These are phyloP conservation scores for Shiraia sp. DNA, from an alignment of 2,329 filamentous ascomycete genomes.

Conservation along the genomic window DNA sequence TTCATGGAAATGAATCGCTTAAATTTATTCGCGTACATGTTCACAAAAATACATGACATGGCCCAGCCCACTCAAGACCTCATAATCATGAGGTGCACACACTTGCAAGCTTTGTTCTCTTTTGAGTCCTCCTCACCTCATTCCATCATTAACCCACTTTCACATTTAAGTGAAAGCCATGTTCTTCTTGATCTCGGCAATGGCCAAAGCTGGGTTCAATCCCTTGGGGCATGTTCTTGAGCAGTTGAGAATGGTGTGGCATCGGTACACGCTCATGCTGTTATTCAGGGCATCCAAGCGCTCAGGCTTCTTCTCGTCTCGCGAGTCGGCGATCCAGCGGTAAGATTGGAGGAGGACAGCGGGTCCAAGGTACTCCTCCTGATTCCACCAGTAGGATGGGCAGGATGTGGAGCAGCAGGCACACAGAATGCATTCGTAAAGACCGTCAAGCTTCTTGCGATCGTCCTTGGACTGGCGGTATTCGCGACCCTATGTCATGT, in stretches of 20 bases:
- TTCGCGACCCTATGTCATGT: conserved; percentile 74
- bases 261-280: conserved; percentile 98
- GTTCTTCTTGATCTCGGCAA: conserved; percentile 98
- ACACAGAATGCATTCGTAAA: conserved; percentile 99
- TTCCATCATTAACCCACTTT: not conserved
- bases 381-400: conserved; percentile 99
- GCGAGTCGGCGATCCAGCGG: conserved; percentile 93
- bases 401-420: conserved; percentile 99
- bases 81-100: too few species aligned
- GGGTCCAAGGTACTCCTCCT: conserved; percentile 96
- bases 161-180: conserved; percentile 63
- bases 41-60: too few species aligned
- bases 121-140: too few species aligned
- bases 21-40: too few species aligned
- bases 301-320: conserved; percentile 86
- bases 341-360: conserved; percentile 97
- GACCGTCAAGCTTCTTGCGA: conserved; percentile 93
- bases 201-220: conserved; percentile 90
- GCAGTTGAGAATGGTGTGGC: conserved; percentile 99
- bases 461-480: conserved; percentile 89
- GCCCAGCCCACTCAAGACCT: too few species aligned
- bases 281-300: conserved; percentile 93
- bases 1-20: too few species aligned
- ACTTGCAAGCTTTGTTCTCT: not conserved
- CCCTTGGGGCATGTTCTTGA: conserved; percentile 98